Conservation (phyloP, 1,284 basidiomycete genomes). For the Amylostereum areolatum region DNA sequence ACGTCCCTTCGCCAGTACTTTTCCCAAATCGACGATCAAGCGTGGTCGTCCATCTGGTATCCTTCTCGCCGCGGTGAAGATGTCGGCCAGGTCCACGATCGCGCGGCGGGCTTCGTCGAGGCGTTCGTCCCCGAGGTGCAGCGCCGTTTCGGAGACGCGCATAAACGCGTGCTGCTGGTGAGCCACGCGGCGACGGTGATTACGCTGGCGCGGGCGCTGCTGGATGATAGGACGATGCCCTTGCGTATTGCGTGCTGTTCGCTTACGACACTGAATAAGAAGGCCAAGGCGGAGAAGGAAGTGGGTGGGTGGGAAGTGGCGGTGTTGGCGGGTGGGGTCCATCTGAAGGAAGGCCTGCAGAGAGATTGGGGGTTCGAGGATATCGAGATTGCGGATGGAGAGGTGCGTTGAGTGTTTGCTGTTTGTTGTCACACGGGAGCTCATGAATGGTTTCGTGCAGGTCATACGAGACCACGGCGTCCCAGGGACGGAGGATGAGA, state of each 20-base stretch:
- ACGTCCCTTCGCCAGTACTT: slow-evolving; percentile 45
- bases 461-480: slow-evolving; percentile 58
- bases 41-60: slow-evolving; percentile 60
- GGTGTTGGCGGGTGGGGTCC: slow-evolving; percentile 47
- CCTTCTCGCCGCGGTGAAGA: slow-evolving; percentile 71
- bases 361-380: slow-evolving; percentile 82
- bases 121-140: slow-evolving; percentile 49
- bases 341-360: slow-evolving; percentile 54
- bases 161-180: slow-evolving; percentile 56
- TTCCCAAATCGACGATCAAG: slow-evolving; percentile 49
- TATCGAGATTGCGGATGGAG: slow-evolving; percentile 44
- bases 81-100: slow-evolving; percentile 56
- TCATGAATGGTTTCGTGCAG: slow-evolving; percentile 24
- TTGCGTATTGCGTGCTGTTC: slow-evolving; percentile 68
- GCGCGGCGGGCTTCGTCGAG: slow-evolving; percentile 46
- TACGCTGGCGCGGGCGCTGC: slow-evolving; percentile 57
- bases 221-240: slow-evolving; percentile 43
- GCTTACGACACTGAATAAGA: slow-evolving; percentile 44
- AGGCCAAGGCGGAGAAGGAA: slow-evolving; percentile 16
- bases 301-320: slow-evolving; percentile 42
- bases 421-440: neutral
- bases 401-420: slow-evolving; percentile 25
- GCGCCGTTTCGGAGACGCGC: slow-evolving; percentile 32
- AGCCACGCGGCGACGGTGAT: slow-evolving; percentile 80
- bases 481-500: slow-evolving; percentile 54